phyloP scores from a whole-genome alignment of 208 protist genomes.

The Herpetomonas samuelpessoai region DNA sequence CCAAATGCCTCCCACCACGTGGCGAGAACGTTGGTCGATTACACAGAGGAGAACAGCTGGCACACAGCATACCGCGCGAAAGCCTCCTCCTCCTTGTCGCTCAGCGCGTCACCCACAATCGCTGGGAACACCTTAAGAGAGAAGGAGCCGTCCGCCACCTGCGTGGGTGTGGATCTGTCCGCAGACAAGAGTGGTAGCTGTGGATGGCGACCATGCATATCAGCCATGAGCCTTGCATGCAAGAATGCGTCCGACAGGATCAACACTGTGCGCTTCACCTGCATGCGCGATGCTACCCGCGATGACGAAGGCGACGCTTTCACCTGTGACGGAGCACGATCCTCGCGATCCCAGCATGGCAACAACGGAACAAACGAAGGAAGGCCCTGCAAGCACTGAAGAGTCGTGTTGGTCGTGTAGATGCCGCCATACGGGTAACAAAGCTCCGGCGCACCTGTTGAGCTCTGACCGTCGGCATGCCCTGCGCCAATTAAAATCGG shows the following conservation, averaged over 20 bases:
- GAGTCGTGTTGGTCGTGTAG: constrained; percentile 51
- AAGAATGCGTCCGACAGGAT: constrained; percentile 69
- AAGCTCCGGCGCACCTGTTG: constrained; percentile 15
- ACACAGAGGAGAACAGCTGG: constrained; percentile 17
- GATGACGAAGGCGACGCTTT: too few relatives aligned
- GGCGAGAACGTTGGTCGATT: too few relatives aligned
- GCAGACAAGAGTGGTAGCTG: not conserved
- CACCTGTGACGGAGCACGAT: too few relatives aligned
- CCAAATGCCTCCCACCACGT: too few relatives aligned
- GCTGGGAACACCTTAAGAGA: constrained; percentile 46
- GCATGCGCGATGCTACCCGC: too few relatives aligned
- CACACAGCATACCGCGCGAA: constrained; percentile 50
- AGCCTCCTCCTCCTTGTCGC: constrained; percentile 35
- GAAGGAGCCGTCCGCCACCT: not conserved
- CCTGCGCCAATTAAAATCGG: constrained; percentile 36
- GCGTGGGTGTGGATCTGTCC: not conserved
- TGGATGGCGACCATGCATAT: constrained; percentile 17
- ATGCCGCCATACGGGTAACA: constrained; percentile 59
- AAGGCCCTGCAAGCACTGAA: constrained; percentile 28
- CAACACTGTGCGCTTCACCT: constrained; percentile 33
- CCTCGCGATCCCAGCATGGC: not conserved
- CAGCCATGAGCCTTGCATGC: constrained; percentile 47
- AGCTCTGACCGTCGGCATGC: not conserved
- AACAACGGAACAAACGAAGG: not conserved
- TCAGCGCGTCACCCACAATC: constrained; percentile 46